Evolutionary conservation across 345 rosid species (phyloP).

Genomic region (Limnanthes douglasii): DNA sequence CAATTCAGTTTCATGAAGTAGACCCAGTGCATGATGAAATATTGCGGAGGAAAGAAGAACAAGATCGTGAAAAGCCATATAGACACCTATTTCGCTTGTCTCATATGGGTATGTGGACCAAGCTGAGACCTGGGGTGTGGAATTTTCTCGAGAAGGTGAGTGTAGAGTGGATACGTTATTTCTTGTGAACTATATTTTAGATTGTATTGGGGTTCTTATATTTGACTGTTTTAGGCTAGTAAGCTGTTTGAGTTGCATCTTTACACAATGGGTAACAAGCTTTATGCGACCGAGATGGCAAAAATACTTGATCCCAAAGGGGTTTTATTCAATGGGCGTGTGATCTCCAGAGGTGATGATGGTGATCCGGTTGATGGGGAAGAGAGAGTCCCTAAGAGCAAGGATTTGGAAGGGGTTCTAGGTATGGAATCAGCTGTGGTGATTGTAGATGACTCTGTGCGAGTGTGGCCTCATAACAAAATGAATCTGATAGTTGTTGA

Average conservation of each 20-base stretch:
- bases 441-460: slow-evolving; percentile 88
- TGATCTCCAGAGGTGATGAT: slow-evolving; percentile 95
- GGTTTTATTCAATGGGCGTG: slow-evolving; percentile 79
- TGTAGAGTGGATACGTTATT: background rate
- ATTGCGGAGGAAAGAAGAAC: slow-evolving; percentile 88
- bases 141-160: slow-evolving; percentile 81
- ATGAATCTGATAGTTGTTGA: slow-evolving; percentile 88
- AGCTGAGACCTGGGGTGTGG: slow-evolving; percentile 96
- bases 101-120: slow-evolving; percentile 99
- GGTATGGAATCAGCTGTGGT: slow-evolving; percentile 98
- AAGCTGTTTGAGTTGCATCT: slow-evolving; percentile 87
- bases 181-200: background rate
- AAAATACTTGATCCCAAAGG: slow-evolving; percentile 93
- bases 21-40: slow-evolving; percentile 75
- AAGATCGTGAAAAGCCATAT: slow-evolving; percentile 71
- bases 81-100: slow-evolving; percentile 85
- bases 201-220: slow-evolving; percentile 3
- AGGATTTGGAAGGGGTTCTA: slow-evolving; percentile 97
- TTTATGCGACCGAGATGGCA: slow-evolving; percentile 99
- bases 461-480: slow-evolving; percentile 96
- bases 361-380: slow-evolving; percentile 71
- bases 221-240: slow-evolving; percentile 49
- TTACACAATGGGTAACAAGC: slow-evolving; percentile 98
- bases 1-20: slow-evolving; percentile 74
- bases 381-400: slow-evolving; percentile 83